These are phyloP conservation scores for Lactarius tabidus DNA, from an alignment of 768 basidiomycete genomes.

Conservation along the genomic window DNA sequence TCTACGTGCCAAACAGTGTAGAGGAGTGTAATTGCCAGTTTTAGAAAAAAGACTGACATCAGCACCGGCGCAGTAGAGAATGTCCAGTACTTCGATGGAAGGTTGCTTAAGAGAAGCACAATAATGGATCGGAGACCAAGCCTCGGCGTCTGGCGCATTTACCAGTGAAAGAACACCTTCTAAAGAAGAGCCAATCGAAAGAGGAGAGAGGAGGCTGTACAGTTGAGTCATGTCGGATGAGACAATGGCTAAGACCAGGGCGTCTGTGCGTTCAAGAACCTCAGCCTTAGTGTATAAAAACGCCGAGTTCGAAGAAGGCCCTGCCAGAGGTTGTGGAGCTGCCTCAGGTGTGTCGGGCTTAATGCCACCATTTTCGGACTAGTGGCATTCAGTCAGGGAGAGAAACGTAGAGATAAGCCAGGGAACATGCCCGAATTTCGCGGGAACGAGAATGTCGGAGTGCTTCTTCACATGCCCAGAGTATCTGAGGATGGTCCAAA, in stretches of 20 bases:
- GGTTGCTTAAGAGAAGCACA: slow-evolving; percentile 54
- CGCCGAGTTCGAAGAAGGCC: slow-evolving; percentile 18
- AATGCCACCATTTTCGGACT: slow-evolving; percentile 34
- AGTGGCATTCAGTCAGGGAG: background rate
- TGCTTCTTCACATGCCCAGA: slow-evolving; percentile 67
- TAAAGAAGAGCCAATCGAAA: slow-evolving; percentile 27
- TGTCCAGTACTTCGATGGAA: slow-evolving; percentile 59
- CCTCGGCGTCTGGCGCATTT: slow-evolving; percentile 61
- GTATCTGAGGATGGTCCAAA: slow-evolving; percentile 52
- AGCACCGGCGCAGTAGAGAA: slow-evolving; percentile 71
- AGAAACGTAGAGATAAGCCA: background rate
- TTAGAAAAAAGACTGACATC: slow-evolving; percentile 60
- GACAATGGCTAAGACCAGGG: slow-evolving; percentile 51
- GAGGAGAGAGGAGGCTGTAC: slow-evolving; percentile 51
- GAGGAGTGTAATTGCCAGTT: slow-evolving; percentile 26
- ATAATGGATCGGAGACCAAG: slow-evolving; percentile 73
- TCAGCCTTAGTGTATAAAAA: slow-evolving; percentile 39
- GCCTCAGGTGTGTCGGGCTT: slow-evolving; percentile 60
- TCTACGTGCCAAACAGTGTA: slow-evolving; percentile 27
- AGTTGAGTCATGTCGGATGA: slow-evolving; percentile 48
- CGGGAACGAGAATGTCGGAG: slow-evolving; percentile 58
- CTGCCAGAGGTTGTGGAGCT: slow-evolving; percentile 32
- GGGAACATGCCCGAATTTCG: slow-evolving; percentile 49
- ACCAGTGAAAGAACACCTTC: slow-evolving; percentile 48
- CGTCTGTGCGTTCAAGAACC: slow-evolving; percentile 43